A percentile compares a stretch with the other conserved stretches of the same genome.
Evolutionary conservation across 805 yeast genomes (phyloP).

Genomic region (Ogataea pini): DNA sequence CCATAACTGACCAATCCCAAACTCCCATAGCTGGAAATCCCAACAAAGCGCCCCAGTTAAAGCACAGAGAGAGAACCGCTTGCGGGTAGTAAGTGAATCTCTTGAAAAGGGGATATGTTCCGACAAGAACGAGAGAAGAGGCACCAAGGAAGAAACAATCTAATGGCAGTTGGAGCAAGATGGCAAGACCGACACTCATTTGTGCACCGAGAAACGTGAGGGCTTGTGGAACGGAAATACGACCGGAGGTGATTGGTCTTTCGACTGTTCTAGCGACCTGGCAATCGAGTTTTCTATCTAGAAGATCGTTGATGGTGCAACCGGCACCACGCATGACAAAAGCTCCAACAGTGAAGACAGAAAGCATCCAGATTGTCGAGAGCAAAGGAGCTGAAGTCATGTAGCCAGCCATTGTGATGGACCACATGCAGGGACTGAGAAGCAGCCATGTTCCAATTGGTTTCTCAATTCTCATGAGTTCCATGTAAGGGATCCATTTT

Average conservation of each 20-base stretch:
- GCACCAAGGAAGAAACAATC: conserved; percentile 86
- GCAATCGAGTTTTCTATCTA: conserved; percentile 79
- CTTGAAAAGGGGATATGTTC: conserved; percentile 89
- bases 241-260: conserved; percentile 91
- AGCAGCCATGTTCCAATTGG: conserved; percentile 94
- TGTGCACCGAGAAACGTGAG: conserved; percentile 70
- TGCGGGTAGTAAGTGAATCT: conserved; percentile 97
- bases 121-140: conserved; percentile 73
- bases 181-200: conserved; percentile 68
- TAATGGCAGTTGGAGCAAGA: conserved; percentile 70
- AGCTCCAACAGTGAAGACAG: conserved; percentile 80
- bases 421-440: conserved; percentile 87
- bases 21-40: conserved; percentile 98
- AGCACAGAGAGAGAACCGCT: conserved; percentile 73
- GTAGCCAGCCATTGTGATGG: conserved; percentile 86
- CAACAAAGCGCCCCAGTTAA: conserved; percentile 90
- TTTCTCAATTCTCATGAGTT: conserved; percentile 85
- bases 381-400: conserved; percentile 67
- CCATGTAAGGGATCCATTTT: conserved; percentile 84
- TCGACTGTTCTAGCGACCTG: conserved; percentile 86
- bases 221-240: conserved; percentile 73
- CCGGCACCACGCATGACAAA: conserved; percentile 97
- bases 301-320: conserved; percentile 89
- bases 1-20: conserved; percentile 72
- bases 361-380: conserved; percentile 60